Evolutionary conservation across 805 yeast genomes (phyloP).

Genomic region (Candida easanensis): DNA sequence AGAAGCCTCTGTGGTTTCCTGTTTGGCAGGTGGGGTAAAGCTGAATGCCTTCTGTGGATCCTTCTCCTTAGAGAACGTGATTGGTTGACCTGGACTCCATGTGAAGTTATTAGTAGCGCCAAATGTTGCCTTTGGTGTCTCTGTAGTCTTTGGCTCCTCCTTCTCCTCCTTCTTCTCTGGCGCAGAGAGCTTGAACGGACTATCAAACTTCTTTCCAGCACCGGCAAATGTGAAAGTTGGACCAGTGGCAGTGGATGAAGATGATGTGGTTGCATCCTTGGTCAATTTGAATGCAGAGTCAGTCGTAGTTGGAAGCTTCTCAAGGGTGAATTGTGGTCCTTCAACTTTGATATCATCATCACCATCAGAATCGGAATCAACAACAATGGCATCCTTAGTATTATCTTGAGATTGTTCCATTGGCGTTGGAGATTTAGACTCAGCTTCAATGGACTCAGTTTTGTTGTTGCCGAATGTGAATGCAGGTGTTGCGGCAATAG

Average conservation of each 20-base stretch:
- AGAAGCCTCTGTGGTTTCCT: background rate
- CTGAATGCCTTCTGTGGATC: conserved; percentile 18
- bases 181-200: conserved; percentile 32
- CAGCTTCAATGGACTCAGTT: background rate
- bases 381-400: conserved; percentile 18
- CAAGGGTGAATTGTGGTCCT: conserved; percentile 65
- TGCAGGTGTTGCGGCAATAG: conserved; percentile 10
- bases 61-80: conserved; percentile 11
- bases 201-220: conserved; percentile 27
- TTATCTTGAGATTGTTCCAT: conserved; percentile 13
- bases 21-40: conserved; percentile 1
- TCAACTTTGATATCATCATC: conserved; percentile 64
- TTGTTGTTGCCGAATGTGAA: conserved; percentile 8
- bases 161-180: conserved; percentile 12
- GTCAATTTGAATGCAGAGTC: conserved; percentile 50
- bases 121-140: conserved; percentile 6
- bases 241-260: conserved; percentile 32
- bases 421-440: conserved; percentile 12
- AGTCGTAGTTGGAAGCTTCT: conserved; percentile 44
- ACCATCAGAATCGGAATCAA: conserved; percentile 32
- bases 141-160: conserved; percentile 6
- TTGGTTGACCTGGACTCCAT: conserved; percentile 26
- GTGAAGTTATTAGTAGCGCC: conserved; percentile 19
- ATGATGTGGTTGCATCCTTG: conserved; percentile 15
- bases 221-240: conserved; percentile 39